A percentile compares a stretch with the other conserved stretches of the same genome.
phyloP scores from a whole-genome alignment of 2,329 filamentous ascomycete genomes.

The Tolypocladium cylindrosporum region DNA sequence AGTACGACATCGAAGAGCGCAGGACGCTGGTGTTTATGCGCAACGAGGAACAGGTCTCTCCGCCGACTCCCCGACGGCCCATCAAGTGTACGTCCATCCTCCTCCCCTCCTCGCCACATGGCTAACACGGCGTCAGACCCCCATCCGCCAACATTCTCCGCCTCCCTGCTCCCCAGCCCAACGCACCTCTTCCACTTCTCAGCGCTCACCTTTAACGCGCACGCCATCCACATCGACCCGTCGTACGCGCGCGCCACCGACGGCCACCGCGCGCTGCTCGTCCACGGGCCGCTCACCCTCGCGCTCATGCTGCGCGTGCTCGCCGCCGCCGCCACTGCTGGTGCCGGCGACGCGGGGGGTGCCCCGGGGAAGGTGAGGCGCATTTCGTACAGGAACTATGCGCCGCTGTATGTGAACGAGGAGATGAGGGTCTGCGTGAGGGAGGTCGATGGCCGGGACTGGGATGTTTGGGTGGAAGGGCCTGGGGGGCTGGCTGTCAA shows the following conservation, averaged over 20 bases:
- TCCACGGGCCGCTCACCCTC: slow-evolving; percentile 78
- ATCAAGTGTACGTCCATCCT: slow-evolving; percentile 16
- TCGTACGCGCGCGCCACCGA: slow-evolving; percentile 61
- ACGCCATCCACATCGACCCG: slow-evolving; percentile 78
- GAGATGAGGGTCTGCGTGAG: slow-evolving; percentile 58
- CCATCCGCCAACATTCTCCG: slow-evolving; percentile 22
- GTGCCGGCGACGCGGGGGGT: slow-evolving; percentile 2
- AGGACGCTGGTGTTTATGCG: slow-evolving; percentile 44
- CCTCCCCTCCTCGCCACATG: not conserved
- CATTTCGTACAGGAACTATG: slow-evolving; percentile 72
- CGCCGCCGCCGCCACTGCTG: slow-evolving; percentile 12
- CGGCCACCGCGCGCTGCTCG: slow-evolving; percentile 63
- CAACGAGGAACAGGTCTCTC: slow-evolving; percentile 12
- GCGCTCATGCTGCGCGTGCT: slow-evolving; percentile 66
- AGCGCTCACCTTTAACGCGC: slow-evolving; percentile 84
- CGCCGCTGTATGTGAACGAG: slow-evolving; percentile 70
- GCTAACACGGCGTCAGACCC: slow-evolving; percentile 15
- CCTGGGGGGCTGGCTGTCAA: slow-evolving; percentile 51
- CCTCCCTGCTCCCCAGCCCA: slow-evolving; percentile 55
- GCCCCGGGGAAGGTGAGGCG: slow-evolving; percentile 29
- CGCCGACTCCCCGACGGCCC: slow-evolving; percentile 6
- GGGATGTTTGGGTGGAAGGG: slow-evolving; percentile 58
- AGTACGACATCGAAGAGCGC: slow-evolving; percentile 32
- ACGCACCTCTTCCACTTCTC: slow-evolving; percentile 82
- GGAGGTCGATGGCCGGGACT: slow-evolving; percentile 27